Percentiles rank a stretch among this genome's conserved stretches.
Conservation (phyloP, 2,329 filamentous ascomycete genomes). For the Periconia macrospinosa region DNA sequence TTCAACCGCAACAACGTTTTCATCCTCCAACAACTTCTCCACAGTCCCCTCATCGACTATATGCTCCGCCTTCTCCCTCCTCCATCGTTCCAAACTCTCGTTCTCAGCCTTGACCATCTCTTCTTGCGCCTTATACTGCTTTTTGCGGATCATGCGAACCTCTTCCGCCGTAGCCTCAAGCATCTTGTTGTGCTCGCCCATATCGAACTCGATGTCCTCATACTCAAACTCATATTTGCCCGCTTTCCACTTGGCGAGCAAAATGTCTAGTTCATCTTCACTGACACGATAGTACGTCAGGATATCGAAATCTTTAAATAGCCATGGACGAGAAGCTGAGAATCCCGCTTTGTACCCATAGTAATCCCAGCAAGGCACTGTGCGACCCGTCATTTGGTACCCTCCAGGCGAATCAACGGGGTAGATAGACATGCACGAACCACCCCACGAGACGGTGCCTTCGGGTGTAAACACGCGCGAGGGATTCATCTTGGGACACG, state of each 20-base stretch:
- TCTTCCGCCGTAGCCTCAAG: conserved; percentile 52
- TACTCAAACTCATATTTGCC: conserved; percentile 57
- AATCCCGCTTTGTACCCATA: conserved; percentile 57
- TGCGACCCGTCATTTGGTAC: conserved; percentile 58
- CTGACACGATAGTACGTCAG: conserved; percentile 58
- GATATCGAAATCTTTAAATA: conserved; percentile 61
- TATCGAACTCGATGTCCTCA: conserved; percentile 56
- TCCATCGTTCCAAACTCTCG: conserved; percentile 47
- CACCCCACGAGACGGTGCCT: conserved; percentile 60
- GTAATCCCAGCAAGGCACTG: conserved; percentile 57
- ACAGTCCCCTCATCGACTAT: conserved; percentile 53
- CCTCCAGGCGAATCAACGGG: conserved; percentile 61
- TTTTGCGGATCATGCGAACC: conserved; percentile 48
- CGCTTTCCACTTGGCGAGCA: conserved; percentile 53
- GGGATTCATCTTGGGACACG: conserved; percentile 60
- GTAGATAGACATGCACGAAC: conserved; percentile 58
- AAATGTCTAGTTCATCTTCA: conserved; percentile 54
- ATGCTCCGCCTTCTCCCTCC: conserved; percentile 47
- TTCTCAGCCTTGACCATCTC: conserved; percentile 53
- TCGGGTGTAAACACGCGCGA: conserved; percentile 60
- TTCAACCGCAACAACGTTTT: conserved; percentile 41
- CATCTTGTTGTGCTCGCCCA: conserved; percentile 57
- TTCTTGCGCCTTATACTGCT: conserved; percentile 53
- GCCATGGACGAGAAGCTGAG: conserved; percentile 51
- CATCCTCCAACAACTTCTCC: conserved; percentile 52